phyloP scores from a whole-genome alignment of 345 rosid genomes.

The Heritiera littoralis region DNA sequence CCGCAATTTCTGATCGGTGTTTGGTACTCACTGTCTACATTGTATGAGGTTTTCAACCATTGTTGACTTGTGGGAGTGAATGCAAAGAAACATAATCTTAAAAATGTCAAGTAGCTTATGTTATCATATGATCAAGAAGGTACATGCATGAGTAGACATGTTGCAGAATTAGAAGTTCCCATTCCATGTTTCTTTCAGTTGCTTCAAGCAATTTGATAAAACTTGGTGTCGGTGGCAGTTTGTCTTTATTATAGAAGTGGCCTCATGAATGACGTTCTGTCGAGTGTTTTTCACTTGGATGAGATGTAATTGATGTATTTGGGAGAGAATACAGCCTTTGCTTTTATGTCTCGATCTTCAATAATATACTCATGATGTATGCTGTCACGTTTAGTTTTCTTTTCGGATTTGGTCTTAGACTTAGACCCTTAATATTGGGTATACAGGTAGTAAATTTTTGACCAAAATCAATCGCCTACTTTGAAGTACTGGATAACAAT shows the following conservation, averaged over 20 bases:
- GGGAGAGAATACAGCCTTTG: background rate
- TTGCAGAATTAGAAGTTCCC: background rate
- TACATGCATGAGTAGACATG: background rate
- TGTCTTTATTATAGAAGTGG: background rate
- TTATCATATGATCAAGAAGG: background rate
- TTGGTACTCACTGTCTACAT: too few species aligned
- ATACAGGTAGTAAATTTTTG: constrained; percentile 15
- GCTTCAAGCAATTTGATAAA: background rate
- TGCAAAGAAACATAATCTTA: background rate
- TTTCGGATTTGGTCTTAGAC: background rate
- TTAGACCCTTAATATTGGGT: constrained; percentile 19
- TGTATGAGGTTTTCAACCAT: background rate
- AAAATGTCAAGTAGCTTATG: background rate
- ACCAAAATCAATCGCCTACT: constrained; percentile 7
- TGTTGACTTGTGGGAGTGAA: background rate
- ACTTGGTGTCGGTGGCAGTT: background rate
- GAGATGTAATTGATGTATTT: background rate
- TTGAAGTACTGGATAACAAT: background rate
- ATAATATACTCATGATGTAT: background rate
- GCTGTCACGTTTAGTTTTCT: too few species aligned
- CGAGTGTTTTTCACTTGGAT: background rate
- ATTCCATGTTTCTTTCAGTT: constrained; percentile 1
- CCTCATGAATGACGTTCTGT: background rate
- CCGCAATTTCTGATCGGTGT: background rate
- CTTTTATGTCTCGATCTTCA: background rate